Percentiles rank a stretch among this genome's conserved stretches.
These are phyloP conservation scores for Wickerhamomyces mucosus DNA, from an alignment of 805 yeast species.

Conservation along the genomic window DNA sequence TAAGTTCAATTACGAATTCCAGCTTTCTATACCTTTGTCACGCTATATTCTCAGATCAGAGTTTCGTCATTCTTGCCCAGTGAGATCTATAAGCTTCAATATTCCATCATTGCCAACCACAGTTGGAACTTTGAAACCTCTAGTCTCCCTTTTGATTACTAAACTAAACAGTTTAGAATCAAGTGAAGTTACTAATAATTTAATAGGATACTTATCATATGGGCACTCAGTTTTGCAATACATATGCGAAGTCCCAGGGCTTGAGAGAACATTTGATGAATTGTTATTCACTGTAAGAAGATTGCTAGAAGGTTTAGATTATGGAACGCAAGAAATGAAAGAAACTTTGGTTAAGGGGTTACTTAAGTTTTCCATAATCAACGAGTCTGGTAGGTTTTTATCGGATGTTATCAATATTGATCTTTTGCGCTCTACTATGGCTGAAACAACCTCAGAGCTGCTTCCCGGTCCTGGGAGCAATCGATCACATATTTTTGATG, in stretches of 20 bases:
- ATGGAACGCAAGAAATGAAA: slow-evolving; percentile 1
- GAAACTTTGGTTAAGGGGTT: slow-evolving; percentile 3
- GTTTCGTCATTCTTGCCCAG: neutral
- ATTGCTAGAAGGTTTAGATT: slow-evolving; percentile 4
- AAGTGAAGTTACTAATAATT: slow-evolving; percentile 1
- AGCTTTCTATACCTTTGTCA: slow-evolving; percentile 1
- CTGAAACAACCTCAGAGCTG: too few relatives aligned
- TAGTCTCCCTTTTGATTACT: slow-evolving; percentile 5
- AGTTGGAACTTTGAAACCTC: slow-evolving; percentile 3
- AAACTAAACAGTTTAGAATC: slow-evolving; percentile 1
- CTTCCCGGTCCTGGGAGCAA: too few relatives aligned
- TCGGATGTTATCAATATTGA: slow-evolving; percentile 8
- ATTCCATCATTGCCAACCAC: slow-evolving; percentile 1
- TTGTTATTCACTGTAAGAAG: slow-evolving; percentile 12
- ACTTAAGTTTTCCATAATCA: slow-evolving; percentile 2
- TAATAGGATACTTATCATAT: slow-evolving; percentile 5
- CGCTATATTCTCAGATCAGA: slow-evolving; percentile 6
- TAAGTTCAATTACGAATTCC: slow-evolving; percentile 6
- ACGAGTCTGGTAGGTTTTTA: slow-evolving; percentile 12
- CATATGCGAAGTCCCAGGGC: slow-evolving; percentile 3
- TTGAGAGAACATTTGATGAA: slow-evolving; percentile 10
- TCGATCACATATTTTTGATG: slow-evolving; percentile 17
- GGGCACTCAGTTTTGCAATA: slow-evolving; percentile 10
- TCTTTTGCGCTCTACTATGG: too few relatives aligned
- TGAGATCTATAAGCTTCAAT: slow-evolving; percentile 2